phyloP scores from a whole-genome alignment of 192 early-diverging fungal species.

The Powellomyces hirtus region DNA sequence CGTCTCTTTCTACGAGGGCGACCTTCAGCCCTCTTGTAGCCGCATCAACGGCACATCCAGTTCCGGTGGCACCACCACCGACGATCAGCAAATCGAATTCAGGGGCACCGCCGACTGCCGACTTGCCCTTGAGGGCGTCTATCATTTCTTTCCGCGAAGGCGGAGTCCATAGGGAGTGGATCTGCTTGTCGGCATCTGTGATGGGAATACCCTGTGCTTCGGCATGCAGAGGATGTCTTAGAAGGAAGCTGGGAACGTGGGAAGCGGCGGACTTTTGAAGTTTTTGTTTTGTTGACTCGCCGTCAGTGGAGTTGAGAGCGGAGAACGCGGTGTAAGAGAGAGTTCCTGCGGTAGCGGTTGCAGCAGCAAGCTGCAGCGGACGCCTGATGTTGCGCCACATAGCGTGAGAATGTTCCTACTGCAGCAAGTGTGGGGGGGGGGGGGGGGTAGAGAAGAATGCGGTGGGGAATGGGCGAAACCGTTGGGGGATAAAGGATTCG shows the following conservation, averaged over 20 bases:
- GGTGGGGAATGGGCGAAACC: no score
- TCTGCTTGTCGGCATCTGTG: constrained; percentile 13
- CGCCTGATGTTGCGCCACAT: constrained; percentile 18
- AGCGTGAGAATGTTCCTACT: not conserved
- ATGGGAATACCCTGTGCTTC: constrained; percentile 1
- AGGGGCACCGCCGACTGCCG: not conserved
- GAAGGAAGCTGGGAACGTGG: constrained; percentile 9
- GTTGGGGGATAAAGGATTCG: no score
- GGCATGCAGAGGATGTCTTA: constrained; percentile 25
- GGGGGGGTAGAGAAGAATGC: no score
- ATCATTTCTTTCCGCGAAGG: constrained; percentile 25
- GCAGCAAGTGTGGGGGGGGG: no score
- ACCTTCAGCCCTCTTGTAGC: constrained; percentile 88
- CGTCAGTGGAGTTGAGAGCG: not conserved
- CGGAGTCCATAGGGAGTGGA: constrained; percentile 27
- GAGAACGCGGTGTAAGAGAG: not conserved
- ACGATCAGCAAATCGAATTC: constrained; percentile 86
- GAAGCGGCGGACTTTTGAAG: not conserved
- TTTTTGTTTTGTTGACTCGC: no score
- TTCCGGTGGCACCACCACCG: constrained; percentile 94
- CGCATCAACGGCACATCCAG: constrained; percentile 89
- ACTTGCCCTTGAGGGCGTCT: constrained; percentile 18
- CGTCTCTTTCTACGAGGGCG: constrained; percentile 93
- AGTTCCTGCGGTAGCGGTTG: not conserved
- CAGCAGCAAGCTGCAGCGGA: constrained; percentile 5